Conservation (phyloP, 176 grass and related monocot species). For the Aegilops umbellulata region DNA sequence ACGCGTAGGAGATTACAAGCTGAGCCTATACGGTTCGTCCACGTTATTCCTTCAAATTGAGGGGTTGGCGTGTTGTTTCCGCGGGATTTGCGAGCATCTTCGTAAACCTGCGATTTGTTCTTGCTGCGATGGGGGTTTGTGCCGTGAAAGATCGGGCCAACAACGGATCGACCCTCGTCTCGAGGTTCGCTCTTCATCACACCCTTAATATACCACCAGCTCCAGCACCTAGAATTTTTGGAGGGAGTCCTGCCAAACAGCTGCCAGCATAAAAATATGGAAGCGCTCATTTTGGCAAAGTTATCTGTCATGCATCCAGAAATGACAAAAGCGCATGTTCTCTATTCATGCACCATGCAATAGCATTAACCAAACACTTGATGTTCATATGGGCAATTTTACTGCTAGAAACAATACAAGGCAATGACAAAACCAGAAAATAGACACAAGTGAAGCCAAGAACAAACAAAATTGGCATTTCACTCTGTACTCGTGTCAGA, state of each 20-base stretch:
- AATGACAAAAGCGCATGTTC: neutral
- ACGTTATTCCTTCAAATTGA: too few species aligned
- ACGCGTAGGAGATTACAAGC: too few species aligned
- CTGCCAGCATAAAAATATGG: neutral
- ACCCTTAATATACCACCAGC: neutral
- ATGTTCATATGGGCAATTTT: neutral
- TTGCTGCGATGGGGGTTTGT: too few species aligned
- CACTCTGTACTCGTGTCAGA: neutral
- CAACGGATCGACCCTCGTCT: too few species aligned
- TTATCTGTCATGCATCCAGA: neutral
- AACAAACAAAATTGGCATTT: neutral
- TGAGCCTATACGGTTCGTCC: too few species aligned
- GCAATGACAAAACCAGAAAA: neutral
- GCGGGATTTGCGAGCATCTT: too few species aligned
- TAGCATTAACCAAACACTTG: too few species aligned
- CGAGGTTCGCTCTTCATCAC: too few species aligned
- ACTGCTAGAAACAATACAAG: neutral
- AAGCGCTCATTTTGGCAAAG: neutral
- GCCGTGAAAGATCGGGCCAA: too few species aligned
- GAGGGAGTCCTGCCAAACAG: neutral
- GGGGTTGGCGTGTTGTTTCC: too few species aligned
- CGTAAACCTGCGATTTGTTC: too few species aligned
- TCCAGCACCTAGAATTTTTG: neutral
- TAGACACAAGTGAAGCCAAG: neutral
- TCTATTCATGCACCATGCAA: too few species aligned